Evolutionary conservation across 768 basidiomycete genomes (phyloP).

Genomic region (Mycena pura): DNA sequence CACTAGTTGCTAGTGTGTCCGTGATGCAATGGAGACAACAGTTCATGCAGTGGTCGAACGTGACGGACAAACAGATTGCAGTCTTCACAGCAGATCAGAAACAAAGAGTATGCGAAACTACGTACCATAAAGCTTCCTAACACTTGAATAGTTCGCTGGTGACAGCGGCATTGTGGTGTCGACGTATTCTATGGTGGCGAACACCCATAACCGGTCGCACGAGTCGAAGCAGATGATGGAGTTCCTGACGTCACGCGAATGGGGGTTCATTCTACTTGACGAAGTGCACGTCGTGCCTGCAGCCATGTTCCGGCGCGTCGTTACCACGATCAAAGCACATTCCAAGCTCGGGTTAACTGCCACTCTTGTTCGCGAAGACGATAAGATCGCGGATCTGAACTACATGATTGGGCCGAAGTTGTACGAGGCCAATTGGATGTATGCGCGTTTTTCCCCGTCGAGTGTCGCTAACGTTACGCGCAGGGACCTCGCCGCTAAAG

Average conservation of each 20-base stretch:
- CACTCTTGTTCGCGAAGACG: constrained; percentile 97
- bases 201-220: constrained; percentile 97
- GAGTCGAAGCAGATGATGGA: constrained; percentile 99
- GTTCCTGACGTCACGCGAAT: constrained; percentile 96
- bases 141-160: constrained; percentile 77
- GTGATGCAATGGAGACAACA: constrained; percentile 99
- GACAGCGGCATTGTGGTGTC: constrained; percentile 98
- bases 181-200: constrained; percentile 99
- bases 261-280: constrained; percentile 97
- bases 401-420: constrained; percentile 99
- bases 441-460: constrained; percentile 26
- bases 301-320: constrained; percentile 96
- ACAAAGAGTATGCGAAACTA: constrained; percentile 72
- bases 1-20: constrained; percentile 61
- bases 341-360: constrained; percentile 98
- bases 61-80: constrained; percentile 94
- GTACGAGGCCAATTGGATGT: constrained; percentile 99
- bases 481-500: constrained; percentile 95
- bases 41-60: constrained; percentile 98
- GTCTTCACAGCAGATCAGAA: constrained; percentile 98
- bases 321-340: constrained; percentile 98
- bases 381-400: constrained; percentile 97
- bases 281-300: constrained; percentile 99
- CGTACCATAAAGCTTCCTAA: constrained; percentile 8
- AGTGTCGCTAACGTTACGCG: constrained; percentile 20